These are phyloP conservation scores for Arthroderma sp. DNA, from an alignment of 2,329 filamentous ascomycete genomes.

Conservation along the genomic window DNA sequence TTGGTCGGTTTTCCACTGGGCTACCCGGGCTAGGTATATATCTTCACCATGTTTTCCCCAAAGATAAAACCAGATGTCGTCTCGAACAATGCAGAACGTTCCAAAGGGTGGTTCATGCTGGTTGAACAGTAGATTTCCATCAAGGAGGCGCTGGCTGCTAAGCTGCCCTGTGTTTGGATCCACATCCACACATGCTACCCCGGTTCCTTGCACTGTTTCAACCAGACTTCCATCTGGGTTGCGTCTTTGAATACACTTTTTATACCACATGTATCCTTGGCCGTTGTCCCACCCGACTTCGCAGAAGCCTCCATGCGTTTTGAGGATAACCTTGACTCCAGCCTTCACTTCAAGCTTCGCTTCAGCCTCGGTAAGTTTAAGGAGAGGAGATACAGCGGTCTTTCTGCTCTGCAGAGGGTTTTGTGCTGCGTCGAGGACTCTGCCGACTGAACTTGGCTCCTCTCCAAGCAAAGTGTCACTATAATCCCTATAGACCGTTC, in stretches of 20 bases:
- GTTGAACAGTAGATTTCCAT: constrained; percentile 4
- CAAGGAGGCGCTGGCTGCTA: constrained; percentile 1
- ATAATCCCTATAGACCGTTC: background rate
- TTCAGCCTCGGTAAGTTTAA: constrained; percentile 6
- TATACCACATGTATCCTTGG: constrained; percentile 9
- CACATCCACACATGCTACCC: constrained; percentile 7
- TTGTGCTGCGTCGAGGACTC: background rate
- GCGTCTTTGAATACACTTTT: constrained; percentile 3
- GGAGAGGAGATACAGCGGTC: constrained; percentile 4
- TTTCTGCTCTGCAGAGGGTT: constrained; percentile 2
- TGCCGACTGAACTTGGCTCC: constrained; percentile 4
- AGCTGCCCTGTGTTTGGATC: constrained; percentile 4
- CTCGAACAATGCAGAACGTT: constrained; percentile 8
- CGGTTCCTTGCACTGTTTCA: constrained; percentile 5
- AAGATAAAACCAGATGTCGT: constrained; percentile 7
- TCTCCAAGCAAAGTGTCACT: background rate
- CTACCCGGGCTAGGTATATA: constrained; percentile 9
- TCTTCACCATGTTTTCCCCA: constrained; percentile 8
- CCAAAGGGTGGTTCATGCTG: constrained; percentile 9
- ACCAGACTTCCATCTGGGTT: background rate
- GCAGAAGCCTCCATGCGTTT: constrained; percentile 6
- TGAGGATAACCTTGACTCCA: constrained; percentile 2
- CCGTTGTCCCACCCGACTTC: constrained; percentile 2
- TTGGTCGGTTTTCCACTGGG: constrained; percentile 4
- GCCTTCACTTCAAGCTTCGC: constrained; percentile 1